A percentile compares a stretch with the other conserved stretches of the same genome.
phyloP scores from a whole-genome alignment of 768 basidiomycete genomes.

The Termitomyces sp. region DNA sequence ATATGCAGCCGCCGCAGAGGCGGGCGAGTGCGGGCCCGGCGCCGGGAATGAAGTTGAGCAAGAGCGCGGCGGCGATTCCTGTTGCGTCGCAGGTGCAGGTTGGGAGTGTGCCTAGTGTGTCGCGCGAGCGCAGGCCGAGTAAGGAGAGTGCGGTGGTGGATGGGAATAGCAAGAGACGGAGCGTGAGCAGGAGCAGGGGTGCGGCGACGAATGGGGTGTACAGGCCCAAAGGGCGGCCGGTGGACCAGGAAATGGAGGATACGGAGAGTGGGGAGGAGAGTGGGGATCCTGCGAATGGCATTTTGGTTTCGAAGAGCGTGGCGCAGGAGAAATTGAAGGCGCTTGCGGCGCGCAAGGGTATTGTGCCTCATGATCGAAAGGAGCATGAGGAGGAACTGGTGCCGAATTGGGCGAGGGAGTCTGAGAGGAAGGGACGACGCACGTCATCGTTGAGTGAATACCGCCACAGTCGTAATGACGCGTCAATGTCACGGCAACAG shows the following conservation, averaged over 20 bases:
- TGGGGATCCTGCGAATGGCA: conserved; percentile 18
- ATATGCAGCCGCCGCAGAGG: neutral
- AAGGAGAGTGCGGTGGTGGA: neutral
- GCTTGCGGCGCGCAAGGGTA: conserved; percentile 45
- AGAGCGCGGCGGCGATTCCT: conserved; percentile 59
- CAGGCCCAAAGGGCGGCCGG: conserved; percentile 61
- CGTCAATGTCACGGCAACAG: conserved; percentile 3
- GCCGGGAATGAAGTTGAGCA: conserved; percentile 42
- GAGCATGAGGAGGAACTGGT: conserved; percentile 16
- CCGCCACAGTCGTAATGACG: neutral
- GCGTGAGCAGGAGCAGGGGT: neutral
- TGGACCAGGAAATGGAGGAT: conserved; percentile 64
- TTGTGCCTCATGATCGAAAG: conserved; percentile 20
- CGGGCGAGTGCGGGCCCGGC: conserved; percentile 8
- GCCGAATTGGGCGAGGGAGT: conserved; percentile 20
- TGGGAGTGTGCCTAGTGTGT: conserved; percentile 20
- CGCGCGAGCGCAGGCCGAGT: neutral
- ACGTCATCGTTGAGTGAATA: neutral
- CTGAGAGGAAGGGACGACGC: neutral
- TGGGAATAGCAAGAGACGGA: neutral
- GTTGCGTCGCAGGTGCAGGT: conserved; percentile 36
- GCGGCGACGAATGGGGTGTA: conserved; percentile 35
- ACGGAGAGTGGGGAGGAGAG: conserved; percentile 51
- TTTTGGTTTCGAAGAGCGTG: conserved; percentile 61
- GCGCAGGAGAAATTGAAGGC: conserved; percentile 66